phyloP scores from a whole-genome alignment of 2,329 filamentous ascomycete species.

The Cordyceps cateniannulata region DNA sequence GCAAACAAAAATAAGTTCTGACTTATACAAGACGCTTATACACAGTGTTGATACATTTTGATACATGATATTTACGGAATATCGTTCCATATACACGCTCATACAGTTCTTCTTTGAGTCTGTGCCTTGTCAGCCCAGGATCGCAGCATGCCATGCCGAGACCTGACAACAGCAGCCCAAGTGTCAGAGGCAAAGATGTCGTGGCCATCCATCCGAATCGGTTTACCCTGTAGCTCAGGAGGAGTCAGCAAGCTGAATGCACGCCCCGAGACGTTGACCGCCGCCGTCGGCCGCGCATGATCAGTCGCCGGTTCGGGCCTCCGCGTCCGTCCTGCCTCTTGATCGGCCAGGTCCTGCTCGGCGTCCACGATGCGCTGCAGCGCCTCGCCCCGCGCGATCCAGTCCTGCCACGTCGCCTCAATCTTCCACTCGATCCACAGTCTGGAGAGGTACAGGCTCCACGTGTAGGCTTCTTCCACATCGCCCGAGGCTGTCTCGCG shows the following conservation, averaged over 20 bases:
- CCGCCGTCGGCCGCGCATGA: background rate
- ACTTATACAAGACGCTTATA: no score
- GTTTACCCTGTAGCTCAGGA: background rate
- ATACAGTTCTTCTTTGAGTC: background rate
- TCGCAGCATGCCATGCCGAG: background rate
- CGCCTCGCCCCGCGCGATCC: constrained; percentile 34
- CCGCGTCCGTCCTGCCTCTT: constrained; percentile 16
- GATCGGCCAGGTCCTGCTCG: constrained; percentile 27
- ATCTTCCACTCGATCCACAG: constrained; percentile 27
- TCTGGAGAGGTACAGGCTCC: constrained; percentile 24
- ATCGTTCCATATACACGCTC: background rate
- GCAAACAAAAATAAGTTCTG: no score
- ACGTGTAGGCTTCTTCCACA: constrained; percentile 22
- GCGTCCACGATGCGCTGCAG: constrained; percentile 33
- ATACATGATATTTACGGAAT: background rate
- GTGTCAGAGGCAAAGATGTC: background rate
- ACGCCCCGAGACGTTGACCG: background rate
- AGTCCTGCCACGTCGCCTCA: constrained; percentile 28
- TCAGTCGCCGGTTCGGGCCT: background rate
- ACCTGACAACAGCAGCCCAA: background rate
- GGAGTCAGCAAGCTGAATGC: background rate
- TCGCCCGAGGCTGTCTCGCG: background rate
- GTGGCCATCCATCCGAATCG: background rate
- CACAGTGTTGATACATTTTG: background rate
- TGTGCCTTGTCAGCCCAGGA: background rate